Evolutionary conservation across 2,329 filamentous ascomycete species (phyloP).

Genomic region (Neospermospora avenae): DNA sequence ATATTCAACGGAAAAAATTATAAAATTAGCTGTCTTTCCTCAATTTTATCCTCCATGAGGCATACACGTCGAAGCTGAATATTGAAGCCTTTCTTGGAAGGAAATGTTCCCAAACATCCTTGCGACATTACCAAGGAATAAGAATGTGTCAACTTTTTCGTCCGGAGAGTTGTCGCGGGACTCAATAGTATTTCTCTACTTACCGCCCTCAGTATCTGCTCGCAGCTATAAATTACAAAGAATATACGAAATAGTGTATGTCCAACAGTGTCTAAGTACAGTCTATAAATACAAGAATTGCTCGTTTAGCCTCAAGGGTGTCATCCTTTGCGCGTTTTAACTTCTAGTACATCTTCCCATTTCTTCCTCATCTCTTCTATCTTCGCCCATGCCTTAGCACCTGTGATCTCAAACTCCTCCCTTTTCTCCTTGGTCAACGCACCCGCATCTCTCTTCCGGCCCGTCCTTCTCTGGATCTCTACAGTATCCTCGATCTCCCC

Average conservation of each 20-base stretch:
- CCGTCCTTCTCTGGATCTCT: constrained; percentile 49
- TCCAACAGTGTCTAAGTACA: not conserved
- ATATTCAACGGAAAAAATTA: too few species aligned
- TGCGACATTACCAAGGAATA: not conserved
- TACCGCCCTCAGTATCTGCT: too few species aligned
- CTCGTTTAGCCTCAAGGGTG: not conserved
- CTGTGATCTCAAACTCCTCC: constrained; percentile 59
- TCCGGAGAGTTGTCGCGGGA: too few species aligned
- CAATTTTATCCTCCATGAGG: too few species aligned
- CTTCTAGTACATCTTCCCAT: constrained; percentile 51
- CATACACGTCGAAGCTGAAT: too few species aligned
- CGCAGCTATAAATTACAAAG: too few species aligned
- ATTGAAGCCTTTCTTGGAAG: too few species aligned
- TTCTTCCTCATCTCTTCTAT: constrained; percentile 68
- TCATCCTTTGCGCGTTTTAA: constrained; percentile 14
- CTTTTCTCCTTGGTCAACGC: constrained; percentile 60
- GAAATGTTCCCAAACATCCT: too few species aligned
- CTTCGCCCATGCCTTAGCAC: constrained; percentile 60
- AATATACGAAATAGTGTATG: too few species aligned
- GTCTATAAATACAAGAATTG: not conserved
- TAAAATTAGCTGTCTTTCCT: too few species aligned
- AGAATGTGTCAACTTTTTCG: too few species aligned
- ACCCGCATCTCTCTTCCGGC: constrained; percentile 55
- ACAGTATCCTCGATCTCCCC: constrained; percentile 47
- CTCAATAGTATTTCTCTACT: too few species aligned